Evolutionary conservation across 169 alveolate species (phyloP), one percentile per base, ranked within the genome.

Genomic region (Miamiensis avidus): DNA sequence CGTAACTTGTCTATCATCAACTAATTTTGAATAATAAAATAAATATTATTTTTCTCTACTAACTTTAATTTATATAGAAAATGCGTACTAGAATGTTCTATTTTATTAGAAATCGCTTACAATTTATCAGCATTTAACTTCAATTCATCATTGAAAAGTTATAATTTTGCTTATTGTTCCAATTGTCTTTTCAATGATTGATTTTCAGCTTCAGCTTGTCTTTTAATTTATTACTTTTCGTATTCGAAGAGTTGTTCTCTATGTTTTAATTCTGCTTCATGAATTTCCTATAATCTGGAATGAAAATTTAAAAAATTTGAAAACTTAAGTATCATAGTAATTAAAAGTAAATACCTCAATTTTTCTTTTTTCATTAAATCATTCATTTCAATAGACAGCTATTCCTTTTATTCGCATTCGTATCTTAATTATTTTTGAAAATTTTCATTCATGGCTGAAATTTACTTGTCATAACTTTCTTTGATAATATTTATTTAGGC

Each of bases 231-330:
- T 1, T 64, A 29, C 11, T 77, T 77, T 77, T 77, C 82, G 34
- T 77, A 33, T 77, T 77, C 82, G 33, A 77, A 77, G 0, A 69
- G 28, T 6, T 31, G 20, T 77, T 77, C 64, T 29, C 28, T 64
- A 26, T 27, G 28, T 31, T 77, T 69, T 25, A 77, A 6, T 77
- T 77, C 82, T 32, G 64, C 64, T 26, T 77, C 82, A 77, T 33
- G 64, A 15, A 77, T 20, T 26, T 77, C 34, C 26, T 69, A 16
- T 77, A 32, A 33, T 77, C 82, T 77, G 28, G 28, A 64, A 16
- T 72, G 31, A 77, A 32, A 65, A n/a, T 77, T 31, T 0, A 77
- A 33, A 69, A 77, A 32, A 6, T 33, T 29, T 0, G 28, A 49
- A 11, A 11, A 49, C 20, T 31, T 33, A 32, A 32, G 28, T 33